Evolutionary conservation across 2,329 filamentous ascomycete genomes (phyloP), one percentile per base, ranked within the genome.

Genomic region (Sphaerulina vaccinii): DNA sequence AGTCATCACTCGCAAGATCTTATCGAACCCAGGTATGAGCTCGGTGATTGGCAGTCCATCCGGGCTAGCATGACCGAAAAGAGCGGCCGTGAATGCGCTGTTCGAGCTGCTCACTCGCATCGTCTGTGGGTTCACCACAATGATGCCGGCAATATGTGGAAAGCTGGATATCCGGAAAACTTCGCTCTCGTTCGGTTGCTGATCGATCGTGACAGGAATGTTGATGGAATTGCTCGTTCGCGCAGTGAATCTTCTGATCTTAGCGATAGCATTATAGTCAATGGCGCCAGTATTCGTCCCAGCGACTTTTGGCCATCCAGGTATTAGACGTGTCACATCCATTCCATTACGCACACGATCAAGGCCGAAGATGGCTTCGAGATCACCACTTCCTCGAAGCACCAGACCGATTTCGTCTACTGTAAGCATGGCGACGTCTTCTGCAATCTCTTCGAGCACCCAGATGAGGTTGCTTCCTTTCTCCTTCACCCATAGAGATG

Each of bases 401-500:
- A 96, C 81, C 37, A 80, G 79, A 36, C 90, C 90, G 22, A 89
- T 84, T 51, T 90, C 85, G 65, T 95, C 88, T 16, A 95, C 79
- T 9, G 77, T 79, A 37, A 99, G 72, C 55, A 83, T 81, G 3
- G 88, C 90, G 33, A 93, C 85, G 68, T 99, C 91, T 71, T 99
- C 93, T 49, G 92, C 89, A 55, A 99, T 97, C 71, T 99, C 93
- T 69, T 99, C 93, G 2, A 99, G 74, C 7, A 99, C 93, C 93
- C 93, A 99, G 54, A 99, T 97, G 54, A 99, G 73, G 8, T 92
- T 91, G 46, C 90, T 85, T 42, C 86, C 83, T 71, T 99, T 99
- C 71, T 99, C 93, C 74, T 99, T 99, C 3, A 99, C 93, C 93
- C 93, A 99, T 33, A 99, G 75, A 71, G 91, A 97, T 32, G 93